Conservation (phyloP, 441 rosid genomes). For the Arabidopsis lyrata region DNA sequence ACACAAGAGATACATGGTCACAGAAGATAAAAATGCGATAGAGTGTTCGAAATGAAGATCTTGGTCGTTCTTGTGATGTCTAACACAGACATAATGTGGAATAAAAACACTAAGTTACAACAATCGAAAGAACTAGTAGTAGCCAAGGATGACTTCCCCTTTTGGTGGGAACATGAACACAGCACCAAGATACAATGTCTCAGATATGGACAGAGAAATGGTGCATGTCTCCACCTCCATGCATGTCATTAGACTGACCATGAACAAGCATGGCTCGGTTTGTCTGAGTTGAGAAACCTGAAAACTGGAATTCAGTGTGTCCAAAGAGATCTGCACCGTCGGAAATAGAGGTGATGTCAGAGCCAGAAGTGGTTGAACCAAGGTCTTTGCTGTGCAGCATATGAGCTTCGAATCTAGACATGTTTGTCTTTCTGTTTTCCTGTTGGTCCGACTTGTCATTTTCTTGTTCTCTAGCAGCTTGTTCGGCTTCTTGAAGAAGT, state of each 20-base stretch:
- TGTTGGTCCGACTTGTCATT: constrained; percentile 34
- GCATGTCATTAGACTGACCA: constrained; percentile 52
- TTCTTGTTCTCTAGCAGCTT: constrained; percentile 38
- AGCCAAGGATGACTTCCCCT: constrained; percentile 97
- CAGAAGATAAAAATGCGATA: constrained; percentile 1
- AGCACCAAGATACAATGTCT: constrained; percentile 50
- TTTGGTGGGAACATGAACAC: constrained; percentile 45
- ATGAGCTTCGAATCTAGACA: constrained; percentile 54
- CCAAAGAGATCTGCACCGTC: constrained; percentile 53
- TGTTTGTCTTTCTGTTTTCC: constrained; percentile 35
- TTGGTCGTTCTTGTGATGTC: constrained; percentile 32
- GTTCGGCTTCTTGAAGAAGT: constrained; percentile 54
- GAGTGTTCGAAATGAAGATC: constrained; percentile 19
- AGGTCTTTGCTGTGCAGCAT: constrained; percentile 43
- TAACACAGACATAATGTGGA: constrained; percentile 29
- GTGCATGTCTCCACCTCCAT: constrained; percentile 50
- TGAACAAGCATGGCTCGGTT: constrained; percentile 48
- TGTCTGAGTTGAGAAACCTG: constrained; percentile 54
- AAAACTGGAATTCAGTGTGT: constrained; percentile 57
- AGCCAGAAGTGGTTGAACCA: constrained; percentile 58
- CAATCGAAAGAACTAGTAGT: constrained; percentile 39
- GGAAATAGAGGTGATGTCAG: constrained; percentile 58
- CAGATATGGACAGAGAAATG: constrained; percentile 54
- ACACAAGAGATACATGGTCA: constrained; percentile 17
- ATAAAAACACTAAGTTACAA: constrained; percentile 25